Evolutionary conservation across 2,329 filamentous ascomycete genomes (phyloP), one percentile per base, ranked within the genome.

Genomic region (Cladosporium sp.): DNA sequence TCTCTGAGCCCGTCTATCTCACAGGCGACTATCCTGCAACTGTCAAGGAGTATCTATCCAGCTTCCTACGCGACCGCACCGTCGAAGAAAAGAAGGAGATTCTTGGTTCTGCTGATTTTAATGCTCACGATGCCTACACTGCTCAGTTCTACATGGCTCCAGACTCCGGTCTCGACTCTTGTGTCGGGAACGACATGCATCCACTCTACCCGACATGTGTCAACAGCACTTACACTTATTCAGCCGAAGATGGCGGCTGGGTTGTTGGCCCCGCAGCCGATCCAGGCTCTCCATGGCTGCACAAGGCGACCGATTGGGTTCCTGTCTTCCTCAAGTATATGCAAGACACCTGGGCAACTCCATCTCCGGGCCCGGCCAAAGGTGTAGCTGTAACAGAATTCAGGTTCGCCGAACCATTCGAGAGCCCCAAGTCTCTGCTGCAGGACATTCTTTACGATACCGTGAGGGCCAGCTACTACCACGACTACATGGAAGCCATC

Each of bases 21-120:
- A 76, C 73, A 5, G 70, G 76, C 47, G 76, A 80, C 62, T 80
- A 79, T 39, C 76, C 76, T 0, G 61, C 69, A 1, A 71, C 67
- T 0, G 66, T 78, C 8, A 74, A 74, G 57, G 64, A 67, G 15
- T 72, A 72, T 58, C 63, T 75, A 17, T 64, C 61, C 3, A 65
- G 60, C 7, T 73, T 74, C 64, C 61, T 74, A 9, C 66, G 64
- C 0, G 55, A 60, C 2, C 74, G 74, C 52, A 73, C 72, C 1
- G 62, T 63, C 1, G 65, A 65, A 17, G 65, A 75, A 51, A 73
- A 72, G 50, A 52, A 60, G 12, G 36, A 61, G 25, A 73, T 74
- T 55, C 67, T 67, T 19, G 71, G 71, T 12, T 66, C 68, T 3
- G 63, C 64, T 4, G 73, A 76, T 55, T 67, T 73, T 60, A 75